These are phyloP conservation scores for Tetrapyrgos nigripes DNA, from an alignment of 1,284 basidiomycete genomes.

Conservation along the genomic window DNA sequence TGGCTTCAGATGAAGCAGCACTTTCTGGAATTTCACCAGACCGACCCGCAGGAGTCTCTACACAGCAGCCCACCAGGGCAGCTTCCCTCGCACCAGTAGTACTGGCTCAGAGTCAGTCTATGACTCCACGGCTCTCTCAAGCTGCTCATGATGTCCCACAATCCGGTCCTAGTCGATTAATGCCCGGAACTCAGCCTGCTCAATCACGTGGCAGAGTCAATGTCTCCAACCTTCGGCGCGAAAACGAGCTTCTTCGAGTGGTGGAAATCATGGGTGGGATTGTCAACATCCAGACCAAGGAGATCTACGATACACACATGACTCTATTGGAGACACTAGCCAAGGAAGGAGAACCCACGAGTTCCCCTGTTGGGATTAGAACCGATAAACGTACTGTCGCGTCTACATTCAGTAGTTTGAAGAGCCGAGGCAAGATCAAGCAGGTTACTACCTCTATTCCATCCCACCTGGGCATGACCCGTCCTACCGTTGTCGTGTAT, in stretches of 20 bases:
- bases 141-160: too few species aligned
- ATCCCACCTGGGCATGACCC: constrained; percentile 56
- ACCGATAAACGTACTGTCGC: constrained; percentile 77
- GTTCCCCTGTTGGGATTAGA: constrained; percentile 67
- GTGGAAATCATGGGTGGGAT: constrained; percentile 70
- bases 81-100: too few species aligned
- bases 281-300: constrained; percentile 66
- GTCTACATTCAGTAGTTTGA: constrained; percentile 63
- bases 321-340: constrained; percentile 60
- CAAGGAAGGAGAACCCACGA: constrained; percentile 66
- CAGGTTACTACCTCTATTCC: constrained; percentile 65
- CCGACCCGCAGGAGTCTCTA: too few species aligned
- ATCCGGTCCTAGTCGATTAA: neutral
- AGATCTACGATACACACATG: constrained; percentile 70
- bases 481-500: constrained; percentile 65
- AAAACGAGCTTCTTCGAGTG: constrained; percentile 75
- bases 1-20: too few species aligned
- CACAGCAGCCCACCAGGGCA: too few species aligned
- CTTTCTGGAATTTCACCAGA: too few species aligned
- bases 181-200: too few species aligned
- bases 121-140: too few species aligned
- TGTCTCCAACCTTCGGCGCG: constrained; percentile 75
- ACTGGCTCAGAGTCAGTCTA: too few species aligned
- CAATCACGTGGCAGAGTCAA: constrained; percentile 55
- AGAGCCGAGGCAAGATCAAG: constrained; percentile 68